Percentiles rank a stretch among this genome's conserved stretches.
Evolutionary conservation across 139 green algal genomes (phyloP).

Genomic region (Micromonas commoda): DNA sequence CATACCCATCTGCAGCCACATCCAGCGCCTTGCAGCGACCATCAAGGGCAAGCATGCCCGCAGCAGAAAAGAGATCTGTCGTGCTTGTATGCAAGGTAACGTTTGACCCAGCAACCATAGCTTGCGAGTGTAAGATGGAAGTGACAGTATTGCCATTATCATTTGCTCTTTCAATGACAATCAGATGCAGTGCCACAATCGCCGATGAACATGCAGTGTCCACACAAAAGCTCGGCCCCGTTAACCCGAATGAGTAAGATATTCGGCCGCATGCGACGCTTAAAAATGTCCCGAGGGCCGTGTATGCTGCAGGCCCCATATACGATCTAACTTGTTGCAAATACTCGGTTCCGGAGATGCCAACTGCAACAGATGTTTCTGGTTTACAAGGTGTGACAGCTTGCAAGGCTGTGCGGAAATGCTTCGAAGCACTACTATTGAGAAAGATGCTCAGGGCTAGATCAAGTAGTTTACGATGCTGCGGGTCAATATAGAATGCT

Average conservation of each 20-base stretch:
- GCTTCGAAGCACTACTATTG: background rate
- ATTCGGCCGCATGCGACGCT: background rate
- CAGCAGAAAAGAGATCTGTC: conserved; percentile 22
- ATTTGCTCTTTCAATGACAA: background rate
- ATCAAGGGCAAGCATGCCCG: conserved; percentile 63
- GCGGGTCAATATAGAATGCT: background rate
- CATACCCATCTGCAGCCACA: conserved; percentile 66
- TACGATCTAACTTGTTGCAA: background rate
- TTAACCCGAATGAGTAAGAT: background rate
- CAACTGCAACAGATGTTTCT: background rate
- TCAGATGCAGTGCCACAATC: background rate
- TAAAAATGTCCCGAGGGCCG: background rate
- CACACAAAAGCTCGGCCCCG: background rate
- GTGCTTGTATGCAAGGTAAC: conserved; percentile 19
- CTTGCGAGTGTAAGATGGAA: background rate
- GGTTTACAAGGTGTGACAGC: background rate
- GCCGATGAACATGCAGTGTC: background rate
- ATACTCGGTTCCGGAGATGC: background rate
- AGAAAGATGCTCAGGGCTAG: background rate
- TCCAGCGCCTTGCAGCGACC: conserved; percentile 83
- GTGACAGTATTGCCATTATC: background rate
- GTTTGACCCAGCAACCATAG: conserved; percentile 12
- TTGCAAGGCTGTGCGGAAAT: background rate
- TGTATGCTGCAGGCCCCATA: background rate
- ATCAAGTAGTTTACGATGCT: background rate